Conservation (phyloP, 352 stramenopile genomes). For the Aphanomyces stellatus region DNA sequence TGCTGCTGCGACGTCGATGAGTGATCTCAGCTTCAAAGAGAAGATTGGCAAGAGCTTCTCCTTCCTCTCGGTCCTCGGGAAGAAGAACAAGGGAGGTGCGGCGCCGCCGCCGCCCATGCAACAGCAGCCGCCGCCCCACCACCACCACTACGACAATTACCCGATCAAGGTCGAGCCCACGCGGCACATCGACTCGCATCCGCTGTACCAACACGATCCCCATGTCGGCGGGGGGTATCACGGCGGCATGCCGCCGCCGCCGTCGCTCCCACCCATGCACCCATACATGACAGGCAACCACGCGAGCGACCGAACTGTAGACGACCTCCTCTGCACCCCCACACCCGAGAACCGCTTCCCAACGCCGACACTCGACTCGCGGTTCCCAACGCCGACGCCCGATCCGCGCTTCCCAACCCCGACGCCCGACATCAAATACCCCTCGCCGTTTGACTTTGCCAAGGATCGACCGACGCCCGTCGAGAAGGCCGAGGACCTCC, state of each 20-base stretch:
- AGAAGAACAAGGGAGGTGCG: slow-evolving; percentile 13
- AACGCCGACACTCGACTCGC: slow-evolving; percentile 48
- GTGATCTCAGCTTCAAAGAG: slow-evolving; percentile 21
- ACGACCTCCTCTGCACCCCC: slow-evolving; percentile 29
- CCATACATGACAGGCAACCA: slow-evolving; percentile 9
- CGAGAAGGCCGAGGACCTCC: slow-evolving; percentile 58
- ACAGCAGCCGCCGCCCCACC: background rate
- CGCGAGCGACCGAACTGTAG: background rate
- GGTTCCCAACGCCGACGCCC: slow-evolving; percentile 42
- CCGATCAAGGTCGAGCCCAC: background rate
- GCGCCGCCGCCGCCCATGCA: background rate
- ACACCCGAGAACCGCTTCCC: slow-evolving; percentile 37
- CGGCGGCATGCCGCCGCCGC: background rate
- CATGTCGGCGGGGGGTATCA: background rate
- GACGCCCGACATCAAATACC: slow-evolving; percentile 69
- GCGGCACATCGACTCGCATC: slow-evolving; percentile 2
- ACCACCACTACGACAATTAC: background rate
- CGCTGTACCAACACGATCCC: background rate
- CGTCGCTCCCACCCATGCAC: slow-evolving; percentile 15
- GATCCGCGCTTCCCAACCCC: slow-evolving; percentile 38
- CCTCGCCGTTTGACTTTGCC: slow-evolving; percentile 72
- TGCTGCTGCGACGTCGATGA: too few relatives aligned
- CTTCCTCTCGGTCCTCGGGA: slow-evolving; percentile 19
- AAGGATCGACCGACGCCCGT: slow-evolving; percentile 64
- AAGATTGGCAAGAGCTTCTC: slow-evolving; percentile 17